Percentiles rank a stretch among this genome's conserved stretches.
Conservation (phyloP, 306 rosid species). For the Cicer cuneatum region DNA sequence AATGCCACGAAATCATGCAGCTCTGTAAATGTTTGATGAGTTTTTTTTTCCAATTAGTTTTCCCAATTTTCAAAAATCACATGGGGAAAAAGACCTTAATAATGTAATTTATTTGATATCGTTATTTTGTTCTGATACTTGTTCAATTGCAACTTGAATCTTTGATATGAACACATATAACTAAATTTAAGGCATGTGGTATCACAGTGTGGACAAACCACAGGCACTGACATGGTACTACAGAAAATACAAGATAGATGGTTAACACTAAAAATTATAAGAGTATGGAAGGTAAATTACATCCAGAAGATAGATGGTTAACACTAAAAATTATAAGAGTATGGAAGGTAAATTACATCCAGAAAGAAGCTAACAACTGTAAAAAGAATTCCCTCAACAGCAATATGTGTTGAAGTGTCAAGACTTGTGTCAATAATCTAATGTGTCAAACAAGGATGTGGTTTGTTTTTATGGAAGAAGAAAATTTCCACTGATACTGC, state of each 20-base stretch:
- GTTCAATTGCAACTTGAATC: constrained; percentile 2
- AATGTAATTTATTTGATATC: constrained; percentile 21
- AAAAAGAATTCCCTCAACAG: background rate
- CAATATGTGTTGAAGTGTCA: background rate
- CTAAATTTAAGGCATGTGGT: constrained; percentile 23
- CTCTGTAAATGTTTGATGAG: background rate
- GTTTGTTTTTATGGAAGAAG: constrained; percentile 6
- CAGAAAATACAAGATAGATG: background rate
- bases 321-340: too few species aligned
- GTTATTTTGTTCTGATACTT: constrained; percentile 3
- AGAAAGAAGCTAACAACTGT: background rate
- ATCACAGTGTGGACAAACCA: background rate
- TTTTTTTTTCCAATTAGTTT: background rate
- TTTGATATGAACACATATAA: background rate
- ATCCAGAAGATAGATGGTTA: too few species aligned
- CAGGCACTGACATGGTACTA: background rate
- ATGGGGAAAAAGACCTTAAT: background rate
- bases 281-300: background rate
- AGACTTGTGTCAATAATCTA: constrained; percentile 21
- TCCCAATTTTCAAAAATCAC: constrained; percentile 7
- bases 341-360: too few species aligned
- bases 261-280: background rate
- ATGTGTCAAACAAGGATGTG: background rate
- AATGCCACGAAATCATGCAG: background rate
- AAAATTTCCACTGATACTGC: constrained; percentile 10